These are phyloP conservation scores for Tephrocybe sp. DNA, from an alignment of 768 basidiomycete species.

Conservation along the genomic window DNA sequence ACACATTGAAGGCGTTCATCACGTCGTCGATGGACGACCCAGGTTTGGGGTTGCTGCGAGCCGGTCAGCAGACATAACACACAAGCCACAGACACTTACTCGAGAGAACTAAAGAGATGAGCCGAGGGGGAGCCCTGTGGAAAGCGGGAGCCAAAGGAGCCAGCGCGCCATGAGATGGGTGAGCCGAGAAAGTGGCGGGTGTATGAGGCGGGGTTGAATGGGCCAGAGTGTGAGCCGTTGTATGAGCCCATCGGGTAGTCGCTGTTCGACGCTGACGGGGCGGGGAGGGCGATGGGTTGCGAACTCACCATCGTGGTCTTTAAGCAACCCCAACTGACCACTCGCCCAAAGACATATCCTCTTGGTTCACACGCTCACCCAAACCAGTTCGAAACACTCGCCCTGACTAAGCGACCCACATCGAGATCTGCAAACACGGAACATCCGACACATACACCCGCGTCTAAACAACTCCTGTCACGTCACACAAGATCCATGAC, in stretches of 20 bases:
- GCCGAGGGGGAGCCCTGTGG: slow-evolving; percentile 64
- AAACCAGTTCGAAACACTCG: too few species aligned
- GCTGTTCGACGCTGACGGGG: slow-evolving; percentile 12
- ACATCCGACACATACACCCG: too few species aligned
- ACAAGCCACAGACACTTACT: slow-evolving; percentile 45
- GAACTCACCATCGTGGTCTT: slow-evolving; percentile 26
- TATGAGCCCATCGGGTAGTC: slow-evolving; percentile 50
- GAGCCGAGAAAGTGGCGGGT: slow-evolving; percentile 69
- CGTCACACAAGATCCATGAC: too few species aligned
- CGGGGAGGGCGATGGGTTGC: slow-evolving; percentile 48
- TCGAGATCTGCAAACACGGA: too few species aligned
- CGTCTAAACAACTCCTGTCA: too few species aligned
- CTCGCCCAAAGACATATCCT: too few species aligned
- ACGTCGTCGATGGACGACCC: slow-evolving; percentile 59
- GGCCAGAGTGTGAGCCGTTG: slow-evolving; percentile 39
- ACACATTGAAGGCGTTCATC: slow-evolving; percentile 62
- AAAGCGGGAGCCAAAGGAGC: slow-evolving; percentile 63
- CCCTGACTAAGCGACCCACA: too few species aligned
- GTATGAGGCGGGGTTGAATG: slow-evolving; percentile 66
- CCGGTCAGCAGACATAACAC: neutral
- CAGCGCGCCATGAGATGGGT: slow-evolving; percentile 67
- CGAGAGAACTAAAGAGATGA: slow-evolving; percentile 57
- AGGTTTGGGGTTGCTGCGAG: slow-evolving; percentile 29
- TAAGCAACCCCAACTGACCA: slow-evolving; percentile 6
- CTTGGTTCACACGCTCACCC: too few species aligned